Base-by-base conservation (phyloP, 805 yeast species). In the Kazachstania psychrophila region DNA sequence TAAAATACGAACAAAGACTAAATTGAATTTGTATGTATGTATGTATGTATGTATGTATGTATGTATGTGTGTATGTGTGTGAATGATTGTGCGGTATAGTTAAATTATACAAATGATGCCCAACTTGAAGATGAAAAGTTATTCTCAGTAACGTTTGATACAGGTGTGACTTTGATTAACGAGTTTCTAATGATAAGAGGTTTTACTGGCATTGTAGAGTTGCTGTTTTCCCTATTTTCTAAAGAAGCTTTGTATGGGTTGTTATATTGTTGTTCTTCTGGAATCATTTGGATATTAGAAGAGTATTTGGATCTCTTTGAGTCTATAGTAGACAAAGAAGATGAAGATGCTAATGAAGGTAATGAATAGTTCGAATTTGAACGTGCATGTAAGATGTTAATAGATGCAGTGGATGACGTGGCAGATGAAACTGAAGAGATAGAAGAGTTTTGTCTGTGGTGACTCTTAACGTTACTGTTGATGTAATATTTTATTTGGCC, bases 261-360 rank as follows among this genome's bases (percentile, higher is more conserved):
- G 4, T n/a, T 10, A n/a, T 14, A 24, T 24, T 11, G 28, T 24
- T 13, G 25, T 26, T 26, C 27, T 29, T 31, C 26, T 25, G 38
- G 19, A 18, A 28, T 38, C 13, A 26, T 33, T 23, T 20, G 18
- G 9, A 24, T 14, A 10, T 27, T 20, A 19, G 28, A 23, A 18
- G 34, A 35, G n/a, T 30, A 24, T 15, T 16, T 31, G 3, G 34
- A 36, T 16, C 24, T 34, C 30, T 22, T 38, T 3, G 57, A 52
- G 14, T 45, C 51, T 16, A 36, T 26, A 1, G 56, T 43, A 2
- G 59, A 52, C 7, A 46, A 12, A 6, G 68, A 63, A 10, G 67
- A 58, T 34, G 64, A 54, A 15, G 73, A 66, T 6, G 68, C 50
- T 27, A 64, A 51, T 2, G 66, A 64, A 12, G 72, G 72, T 11